Conservation (phyloP, 1,284 basidiomycete genomes). For the Irpex lacteus region DNA sequence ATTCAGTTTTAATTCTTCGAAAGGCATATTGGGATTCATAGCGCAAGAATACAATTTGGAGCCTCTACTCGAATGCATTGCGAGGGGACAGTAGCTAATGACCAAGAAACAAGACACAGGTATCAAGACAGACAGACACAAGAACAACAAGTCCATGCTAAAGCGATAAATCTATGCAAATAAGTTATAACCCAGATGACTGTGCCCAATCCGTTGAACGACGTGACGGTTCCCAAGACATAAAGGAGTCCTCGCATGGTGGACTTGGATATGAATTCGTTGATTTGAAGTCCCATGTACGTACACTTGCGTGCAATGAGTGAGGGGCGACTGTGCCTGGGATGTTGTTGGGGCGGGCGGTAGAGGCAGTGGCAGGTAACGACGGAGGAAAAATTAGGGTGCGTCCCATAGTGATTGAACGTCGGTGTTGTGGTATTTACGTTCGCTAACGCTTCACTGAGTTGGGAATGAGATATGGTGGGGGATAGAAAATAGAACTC, state of each 20-base stretch:
- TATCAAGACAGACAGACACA: neutral
- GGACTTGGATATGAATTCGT: slow-evolving; percentile 23
- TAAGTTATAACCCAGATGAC: neutral
- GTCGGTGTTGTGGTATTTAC: slow-evolving; percentile 22
- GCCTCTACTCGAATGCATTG: too few species aligned
- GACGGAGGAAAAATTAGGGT: slow-evolving; percentile 3
- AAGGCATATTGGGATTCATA: too few species aligned
- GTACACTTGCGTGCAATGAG: slow-evolving; percentile 25
- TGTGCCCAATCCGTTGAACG: slow-evolving; percentile 22
- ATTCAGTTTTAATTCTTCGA: too few species aligned
- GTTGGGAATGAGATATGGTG: neutral
- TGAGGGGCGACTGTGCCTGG: slow-evolving; percentile 23
- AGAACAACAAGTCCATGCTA: neutral
- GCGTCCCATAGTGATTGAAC: slow-evolving; percentile 7
- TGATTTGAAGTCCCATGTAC: slow-evolving; percentile 30
- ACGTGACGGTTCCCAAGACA: slow-evolving; percentile 41
- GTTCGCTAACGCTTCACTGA: slow-evolving; percentile 37
- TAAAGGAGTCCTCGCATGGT: slow-evolving; percentile 42
- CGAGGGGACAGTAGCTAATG: too few species aligned
- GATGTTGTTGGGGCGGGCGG: neutral
- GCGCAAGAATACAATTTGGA: too few species aligned
- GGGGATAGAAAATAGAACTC: slow-evolving; percentile 11
- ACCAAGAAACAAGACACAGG: too few species aligned
- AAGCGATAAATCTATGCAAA: neutral
- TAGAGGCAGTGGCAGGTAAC: neutral